Evolutionary conservation across 306 rosid species (phyloP), one percentile per base, ranked within the genome.

Genomic region (Quercus agrifolia): DNA sequence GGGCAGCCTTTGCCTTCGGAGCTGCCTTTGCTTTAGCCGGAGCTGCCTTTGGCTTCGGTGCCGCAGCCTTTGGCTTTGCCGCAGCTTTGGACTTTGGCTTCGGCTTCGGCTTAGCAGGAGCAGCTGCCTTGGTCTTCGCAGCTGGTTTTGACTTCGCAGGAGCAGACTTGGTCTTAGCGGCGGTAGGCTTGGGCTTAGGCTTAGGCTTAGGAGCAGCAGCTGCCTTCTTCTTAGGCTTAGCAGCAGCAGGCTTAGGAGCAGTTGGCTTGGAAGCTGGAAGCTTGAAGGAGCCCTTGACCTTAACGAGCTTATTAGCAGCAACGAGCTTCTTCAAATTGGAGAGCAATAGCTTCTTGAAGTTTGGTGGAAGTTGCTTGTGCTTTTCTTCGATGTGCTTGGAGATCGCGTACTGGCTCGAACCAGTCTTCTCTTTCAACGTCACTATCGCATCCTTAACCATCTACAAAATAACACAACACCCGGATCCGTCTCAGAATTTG

Each of bases 321-420:
- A 96, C 98, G 0, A 86, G 87, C 67, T 93, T 96, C 89, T 96
- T 96, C 79, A 96, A 79, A 41, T 91, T 86, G 44, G 31, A 79
- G 2, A 93, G 90, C 59, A 93, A 72, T 27, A 96, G 90, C 86
- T 96, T 96, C 81, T 82, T 85, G 85, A 87, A 96, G 28, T 89
- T 89, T 0, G 94, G 52, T 0, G 97, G 94, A 5, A 96, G 80
- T 0, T 86, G 80, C 81, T 91, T 96, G 13, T 96, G 93, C 83
- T 93, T 90, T 78, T 85, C 93, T 55, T 93, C 99, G 13, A 89
- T 85, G 75, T 88, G 90, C 76, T 89, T 93, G 0, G 97, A 83
- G 14, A 96, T 90, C 63, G 99, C 99, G 17, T 90, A 83, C 85
- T 93, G 99, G 76, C 99, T 96, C 23, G 99, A 96, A 62, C 99